Percentiles rank a stretch among this genome's conserved stretches.
Conservation (phyloP, 2,329 filamentous ascomycete genomes). For the Teratosphaeriaceae sp. region DNA sequence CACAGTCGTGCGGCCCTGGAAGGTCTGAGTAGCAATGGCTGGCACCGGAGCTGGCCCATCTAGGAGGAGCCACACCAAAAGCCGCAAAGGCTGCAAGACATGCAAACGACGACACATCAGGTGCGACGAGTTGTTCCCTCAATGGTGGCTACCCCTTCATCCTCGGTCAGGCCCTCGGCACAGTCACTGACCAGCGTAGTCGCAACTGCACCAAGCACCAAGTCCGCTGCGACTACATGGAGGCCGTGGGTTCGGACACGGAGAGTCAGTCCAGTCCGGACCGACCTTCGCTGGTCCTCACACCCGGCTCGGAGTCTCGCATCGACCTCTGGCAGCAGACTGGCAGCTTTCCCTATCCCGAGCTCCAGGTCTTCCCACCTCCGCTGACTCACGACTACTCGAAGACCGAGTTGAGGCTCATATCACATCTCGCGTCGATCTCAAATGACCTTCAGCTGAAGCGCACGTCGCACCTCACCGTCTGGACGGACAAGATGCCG, state of each 20-base stretch:
- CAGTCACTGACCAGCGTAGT: constrained; percentile 46
- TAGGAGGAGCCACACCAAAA: constrained; percentile 91
- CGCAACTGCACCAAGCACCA: constrained; percentile 99
- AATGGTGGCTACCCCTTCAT: constrained; percentile 59
- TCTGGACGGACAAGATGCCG: constrained; percentile 90
- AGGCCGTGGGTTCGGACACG: constrained; percentile 62
- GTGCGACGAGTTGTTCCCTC: constrained; percentile 95
- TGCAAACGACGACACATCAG: constrained; percentile 97
- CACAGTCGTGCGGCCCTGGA: no score
- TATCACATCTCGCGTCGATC: constrained; percentile 83
- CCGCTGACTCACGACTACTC: constrained; percentile 67
- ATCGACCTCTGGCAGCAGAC: constrained; percentile 80
- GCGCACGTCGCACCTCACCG: constrained; percentile 68
- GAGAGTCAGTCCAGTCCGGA: constrained; percentile 48
- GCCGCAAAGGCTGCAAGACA: constrained; percentile 94
- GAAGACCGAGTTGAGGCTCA: constrained; percentile 73
- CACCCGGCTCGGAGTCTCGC: constrained; percentile 72
- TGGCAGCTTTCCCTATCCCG: constrained; percentile 77
- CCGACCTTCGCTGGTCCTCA: constrained; percentile 68
- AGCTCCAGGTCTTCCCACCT: constrained; percentile 70
- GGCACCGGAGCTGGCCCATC: constrained; percentile 92
- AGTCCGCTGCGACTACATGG: constrained; percentile 96
- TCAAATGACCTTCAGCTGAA: constrained; percentile 74
- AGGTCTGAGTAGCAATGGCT: constrained; percentile 57
- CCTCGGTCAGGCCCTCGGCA: background rate